These are phyloP conservation scores for Chrysoporthe austroafricana DNA, from an alignment of 2,329 filamentous ascomycete species.

Conservation along the genomic window DNA sequence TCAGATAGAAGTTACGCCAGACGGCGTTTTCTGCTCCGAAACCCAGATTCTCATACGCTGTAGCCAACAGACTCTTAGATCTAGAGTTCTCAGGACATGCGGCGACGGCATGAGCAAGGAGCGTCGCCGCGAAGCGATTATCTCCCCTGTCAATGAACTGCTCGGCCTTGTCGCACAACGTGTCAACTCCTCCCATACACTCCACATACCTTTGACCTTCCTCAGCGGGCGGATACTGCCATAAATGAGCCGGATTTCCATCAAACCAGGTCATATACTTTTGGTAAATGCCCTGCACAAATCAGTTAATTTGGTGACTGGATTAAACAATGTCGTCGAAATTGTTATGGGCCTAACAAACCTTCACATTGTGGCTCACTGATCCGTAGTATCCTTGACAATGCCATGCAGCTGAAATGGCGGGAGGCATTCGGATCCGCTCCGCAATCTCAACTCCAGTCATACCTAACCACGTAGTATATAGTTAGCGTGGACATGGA, in stretches of 20 bases:
- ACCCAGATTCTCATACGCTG: slow-evolving; percentile 40
- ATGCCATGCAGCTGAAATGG: slow-evolving; percentile 38
- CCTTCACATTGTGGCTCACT: slow-evolving; percentile 44
- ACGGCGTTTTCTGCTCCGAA: slow-evolving; percentile 44
- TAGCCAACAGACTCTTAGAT: slow-evolving; percentile 35
- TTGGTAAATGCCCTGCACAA: slow-evolving; percentile 38
- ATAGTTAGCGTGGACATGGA: background rate
- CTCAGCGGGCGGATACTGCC: slow-evolving; percentile 41
- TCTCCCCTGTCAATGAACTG: slow-evolving; percentile 38
- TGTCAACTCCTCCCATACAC: slow-evolving; percentile 41
- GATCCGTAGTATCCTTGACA: slow-evolving; percentile 43
- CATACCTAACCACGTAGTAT: slow-evolving; percentile 31
- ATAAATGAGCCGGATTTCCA: slow-evolving; percentile 38
- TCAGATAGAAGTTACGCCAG: slow-evolving; percentile 46
- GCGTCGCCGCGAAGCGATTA: slow-evolving; percentile 43
- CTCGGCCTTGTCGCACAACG: slow-evolving; percentile 37
- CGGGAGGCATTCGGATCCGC: slow-evolving; percentile 38
- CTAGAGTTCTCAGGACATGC: slow-evolving; percentile 33
- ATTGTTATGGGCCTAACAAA: background rate
- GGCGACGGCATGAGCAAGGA: slow-evolving; percentile 42
- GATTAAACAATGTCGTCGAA: background rate
- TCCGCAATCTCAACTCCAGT: slow-evolving; percentile 47
- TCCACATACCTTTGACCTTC: slow-evolving; percentile 41
- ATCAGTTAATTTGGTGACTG: background rate
- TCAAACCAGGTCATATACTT: slow-evolving; percentile 36